Conservation (phyloP, 2,329 filamentous ascomycete species). For the Boeremia exigua region DNA sequence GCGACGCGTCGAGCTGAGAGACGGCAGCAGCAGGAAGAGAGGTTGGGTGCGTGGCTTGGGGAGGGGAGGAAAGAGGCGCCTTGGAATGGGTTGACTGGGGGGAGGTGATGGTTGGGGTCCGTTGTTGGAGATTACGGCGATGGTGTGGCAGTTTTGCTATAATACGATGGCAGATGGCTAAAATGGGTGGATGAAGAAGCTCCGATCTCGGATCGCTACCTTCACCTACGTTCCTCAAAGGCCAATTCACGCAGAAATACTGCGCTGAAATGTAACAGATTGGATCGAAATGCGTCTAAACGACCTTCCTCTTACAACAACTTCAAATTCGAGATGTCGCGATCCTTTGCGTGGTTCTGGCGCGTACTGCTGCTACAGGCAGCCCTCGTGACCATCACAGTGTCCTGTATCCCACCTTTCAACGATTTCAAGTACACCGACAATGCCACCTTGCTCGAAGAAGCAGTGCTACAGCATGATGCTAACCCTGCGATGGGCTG, state of each 20-base stretch:
- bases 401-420: conserved; percentile 8
- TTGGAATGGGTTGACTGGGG: conserved; percentile 23
- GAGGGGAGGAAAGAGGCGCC: conserved; percentile 17
- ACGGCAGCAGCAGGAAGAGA: background rate
- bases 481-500: background rate
- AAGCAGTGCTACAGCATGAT: background rate
- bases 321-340: background rate
- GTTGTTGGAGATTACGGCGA: too few species aligned
- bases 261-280: too few species aligned
- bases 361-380: background rate
- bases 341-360: background rate
- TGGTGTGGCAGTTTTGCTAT: too few species aligned
- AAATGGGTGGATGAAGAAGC: too few species aligned
- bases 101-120: too few species aligned
- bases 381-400: background rate
- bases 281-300: too few species aligned
- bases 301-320: too few species aligned
- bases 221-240: too few species aligned
- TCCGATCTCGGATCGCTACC: too few species aligned
- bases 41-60: conserved; percentile 22
- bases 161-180: too few species aligned
- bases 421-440: conserved; percentile 12
- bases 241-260: too few species aligned
- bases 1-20: background rate
- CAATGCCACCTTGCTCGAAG: conserved; percentile 8